phyloP scores from a whole-genome alignment of 495 filamentous ascomycete genomes.

The Cudoniella acicularis region DNA sequence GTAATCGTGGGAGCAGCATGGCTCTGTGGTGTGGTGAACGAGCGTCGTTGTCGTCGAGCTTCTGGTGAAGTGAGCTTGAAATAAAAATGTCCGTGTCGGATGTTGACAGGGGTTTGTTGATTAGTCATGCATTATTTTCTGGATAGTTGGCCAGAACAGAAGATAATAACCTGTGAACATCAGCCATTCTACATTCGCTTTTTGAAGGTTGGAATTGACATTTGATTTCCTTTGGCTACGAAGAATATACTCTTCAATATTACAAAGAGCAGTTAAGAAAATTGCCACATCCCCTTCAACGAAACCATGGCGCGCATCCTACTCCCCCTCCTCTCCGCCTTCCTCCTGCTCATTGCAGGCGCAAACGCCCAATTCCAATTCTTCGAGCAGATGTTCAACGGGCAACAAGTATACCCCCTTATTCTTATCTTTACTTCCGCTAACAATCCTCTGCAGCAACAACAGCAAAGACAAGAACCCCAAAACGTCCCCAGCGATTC shows the following conservation, averaged over 20 bases:
- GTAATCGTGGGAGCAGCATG: slow-evolving; percentile 52
- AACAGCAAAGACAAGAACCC: slow-evolving; percentile 58
- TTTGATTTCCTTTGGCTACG: background rate
- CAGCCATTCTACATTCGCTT: background rate
- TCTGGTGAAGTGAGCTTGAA: background rate
- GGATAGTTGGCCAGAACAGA: background rate
- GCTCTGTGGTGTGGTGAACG: slow-evolving; percentile 1
- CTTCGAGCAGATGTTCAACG: slow-evolving; percentile 76
- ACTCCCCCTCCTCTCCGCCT: slow-evolving; percentile 20
- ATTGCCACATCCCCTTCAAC: background rate
- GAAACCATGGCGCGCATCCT: slow-evolving; percentile 19
- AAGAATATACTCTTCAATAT: too few species aligned
- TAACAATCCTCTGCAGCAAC: slow-evolving; percentile 48
- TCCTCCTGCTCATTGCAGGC: slow-evolving; percentile 45
- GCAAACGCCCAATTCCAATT: slow-evolving; percentile 75
- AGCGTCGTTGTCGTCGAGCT: slow-evolving; percentile 1
- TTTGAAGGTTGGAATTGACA: background rate
- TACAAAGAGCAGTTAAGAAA: too few species aligned
- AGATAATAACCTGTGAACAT: background rate
- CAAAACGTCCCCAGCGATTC: slow-evolving; percentile 81
- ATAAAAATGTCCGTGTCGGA: too few species aligned
- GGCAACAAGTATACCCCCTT: slow-evolving; percentile 14
- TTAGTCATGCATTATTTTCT: background rate
- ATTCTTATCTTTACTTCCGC: slow-evolving; percentile 10
- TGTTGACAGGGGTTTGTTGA: background rate